Conservation (phyloP, 345 rosid species). For the Stellera chamaejasme region DNA sequence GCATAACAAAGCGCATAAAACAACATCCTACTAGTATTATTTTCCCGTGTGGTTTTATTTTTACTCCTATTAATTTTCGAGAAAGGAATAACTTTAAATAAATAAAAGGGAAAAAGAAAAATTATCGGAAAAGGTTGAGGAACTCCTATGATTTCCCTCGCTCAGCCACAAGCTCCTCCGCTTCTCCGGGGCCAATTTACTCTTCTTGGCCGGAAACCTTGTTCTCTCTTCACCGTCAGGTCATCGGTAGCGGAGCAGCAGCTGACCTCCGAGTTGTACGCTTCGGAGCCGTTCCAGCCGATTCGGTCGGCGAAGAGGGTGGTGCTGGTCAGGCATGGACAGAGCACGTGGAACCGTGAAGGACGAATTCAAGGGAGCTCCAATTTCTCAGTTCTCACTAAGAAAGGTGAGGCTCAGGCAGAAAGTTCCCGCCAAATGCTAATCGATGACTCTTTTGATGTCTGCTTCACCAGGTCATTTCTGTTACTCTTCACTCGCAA, state of each 20-base stretch:
- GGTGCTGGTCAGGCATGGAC: constrained; percentile 90
- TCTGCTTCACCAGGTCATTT: constrained; percentile 70
- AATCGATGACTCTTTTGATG: constrained; percentile 58
- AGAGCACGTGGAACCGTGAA: constrained; percentile 95
- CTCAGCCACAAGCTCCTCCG: constrained; percentile 15
- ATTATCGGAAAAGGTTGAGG: constrained; percentile 32
- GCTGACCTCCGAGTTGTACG: constrained; percentile 26
- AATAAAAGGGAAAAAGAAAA: not conserved
- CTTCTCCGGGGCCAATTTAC: constrained; percentile 19
- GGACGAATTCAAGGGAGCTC: constrained; percentile 98
- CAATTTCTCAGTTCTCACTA: constrained; percentile 68
- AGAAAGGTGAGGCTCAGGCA: constrained; percentile 87
- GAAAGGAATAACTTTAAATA: not conserved
- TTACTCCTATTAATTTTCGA: constrained; percentile 15
- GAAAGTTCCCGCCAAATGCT: constrained; percentile 93
- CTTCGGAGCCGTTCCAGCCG: constrained; percentile 32
- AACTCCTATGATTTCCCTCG: constrained; percentile 42
- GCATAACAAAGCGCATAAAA: too few species aligned
- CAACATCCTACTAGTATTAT: too few species aligned
- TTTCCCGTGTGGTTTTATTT: too few species aligned
- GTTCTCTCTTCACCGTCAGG: constrained; percentile 18
- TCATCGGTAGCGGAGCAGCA: constrained; percentile 20
- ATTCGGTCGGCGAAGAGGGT: constrained; percentile 63
- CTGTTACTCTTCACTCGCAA: not conserved
- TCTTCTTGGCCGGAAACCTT: constrained; percentile 14